Evolutionary conservation across 2,329 filamentous ascomycete genomes (phyloP).

Genomic region (Cytospora chrysosperma): DNA sequence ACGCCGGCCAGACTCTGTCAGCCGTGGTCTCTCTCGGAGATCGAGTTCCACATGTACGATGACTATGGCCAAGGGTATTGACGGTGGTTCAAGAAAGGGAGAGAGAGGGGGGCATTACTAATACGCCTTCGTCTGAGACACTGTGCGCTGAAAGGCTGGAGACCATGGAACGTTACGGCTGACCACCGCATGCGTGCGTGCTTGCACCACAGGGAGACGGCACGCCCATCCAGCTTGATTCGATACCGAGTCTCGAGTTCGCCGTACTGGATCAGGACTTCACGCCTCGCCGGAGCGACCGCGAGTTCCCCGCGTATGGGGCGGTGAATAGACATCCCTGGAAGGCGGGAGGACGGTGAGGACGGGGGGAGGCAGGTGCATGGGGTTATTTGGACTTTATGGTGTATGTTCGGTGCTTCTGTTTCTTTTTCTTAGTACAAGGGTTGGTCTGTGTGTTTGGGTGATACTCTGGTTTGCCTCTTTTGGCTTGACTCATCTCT

Average conservation of each 20-base stretch:
- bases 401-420: neutral
- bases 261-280: constrained; percentile 35
- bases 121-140: neutral
- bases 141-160: neutral
- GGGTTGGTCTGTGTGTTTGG: too few relatives aligned
- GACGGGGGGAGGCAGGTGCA: too few relatives aligned
- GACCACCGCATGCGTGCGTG: neutral
- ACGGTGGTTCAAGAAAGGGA: too few relatives aligned
- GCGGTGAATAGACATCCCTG: constrained; percentile 10
- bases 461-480: too few relatives aligned
- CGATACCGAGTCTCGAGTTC: constrained; percentile 38
- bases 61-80: neutral
- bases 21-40: too few relatives aligned
- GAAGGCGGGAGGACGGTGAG: neutral
- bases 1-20: neutral
- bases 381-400: neutral
- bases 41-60: neutral
- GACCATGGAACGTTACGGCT: neutral
- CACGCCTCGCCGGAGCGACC: constrained; percentile 20
- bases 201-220: constrained; percentile 36
- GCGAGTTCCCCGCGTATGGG: constrained; percentile 30
- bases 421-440: too few relatives aligned
- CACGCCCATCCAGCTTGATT: constrained; percentile 28
- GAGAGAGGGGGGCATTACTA: too few relatives aligned
- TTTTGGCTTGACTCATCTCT: too few relatives aligned